Percentiles rank a stretch among this genome's conserved stretches.
Conservation (phyloP, 176 grass and related monocot species). For the Oropetium thomaeum region DNA sequence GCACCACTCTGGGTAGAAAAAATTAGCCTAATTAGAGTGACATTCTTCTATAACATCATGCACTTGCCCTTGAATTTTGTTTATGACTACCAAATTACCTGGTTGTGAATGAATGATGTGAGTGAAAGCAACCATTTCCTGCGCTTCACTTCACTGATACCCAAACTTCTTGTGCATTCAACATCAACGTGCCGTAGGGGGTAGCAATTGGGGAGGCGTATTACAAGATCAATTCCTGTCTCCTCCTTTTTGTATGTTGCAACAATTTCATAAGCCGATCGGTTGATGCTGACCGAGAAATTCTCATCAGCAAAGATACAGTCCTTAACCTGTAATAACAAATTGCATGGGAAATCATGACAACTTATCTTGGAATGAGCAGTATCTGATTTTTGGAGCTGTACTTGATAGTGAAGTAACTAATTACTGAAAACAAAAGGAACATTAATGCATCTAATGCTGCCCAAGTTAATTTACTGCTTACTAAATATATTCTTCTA, state of each 20-base stretch:
- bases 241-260: conserved; percentile 99
- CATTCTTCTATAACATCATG: not conserved
- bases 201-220: conserved; percentile 77
- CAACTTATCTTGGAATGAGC: not conserved
- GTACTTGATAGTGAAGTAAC: not conserved
- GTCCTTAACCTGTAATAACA: conserved; percentile 66
- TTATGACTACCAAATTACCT: conserved; percentile 38
- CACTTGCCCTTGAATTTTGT: not conserved
- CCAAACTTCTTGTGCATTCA: conserved; percentile 82
- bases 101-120: conserved; percentile 72
- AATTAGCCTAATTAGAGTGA: not conserved
- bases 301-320: conserved; percentile 67
- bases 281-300: conserved; percentile 82
- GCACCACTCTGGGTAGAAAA: too few relatives aligned
- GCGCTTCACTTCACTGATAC: conserved; percentile 84
- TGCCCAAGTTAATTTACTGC: not conserved
- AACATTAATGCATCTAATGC: not conserved
- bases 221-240: conserved; percentile 89
- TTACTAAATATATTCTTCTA: not conserved
- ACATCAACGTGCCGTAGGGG: conserved; percentile 86
- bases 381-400: not conserved
- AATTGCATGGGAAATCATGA: not conserved
- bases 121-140: conserved; percentile 93
- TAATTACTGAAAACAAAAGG: not conserved
- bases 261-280: conserved; percentile 75